phyloP scores from a whole-genome alignment of 768 basidiomycete genomes.

The Mycena rosella region DNA sequence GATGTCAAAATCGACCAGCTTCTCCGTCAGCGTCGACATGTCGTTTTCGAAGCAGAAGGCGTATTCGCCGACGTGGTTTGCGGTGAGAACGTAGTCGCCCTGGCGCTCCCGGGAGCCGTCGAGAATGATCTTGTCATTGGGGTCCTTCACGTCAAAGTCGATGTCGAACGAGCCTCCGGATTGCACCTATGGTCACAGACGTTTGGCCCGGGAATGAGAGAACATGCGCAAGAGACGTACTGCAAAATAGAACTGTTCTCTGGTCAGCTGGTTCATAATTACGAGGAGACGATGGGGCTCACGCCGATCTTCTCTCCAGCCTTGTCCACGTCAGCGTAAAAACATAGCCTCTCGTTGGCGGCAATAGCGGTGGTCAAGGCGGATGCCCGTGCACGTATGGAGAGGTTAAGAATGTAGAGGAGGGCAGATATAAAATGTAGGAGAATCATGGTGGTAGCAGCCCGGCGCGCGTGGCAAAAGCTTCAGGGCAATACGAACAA shows the following conservation, averaged over 20 bases:
- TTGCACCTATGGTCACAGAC: conserved; percentile 74
- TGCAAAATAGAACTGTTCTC: conserved; percentile 92
- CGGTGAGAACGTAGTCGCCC: conserved; percentile 97
- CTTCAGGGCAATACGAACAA: not conserved
- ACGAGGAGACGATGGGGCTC: conserved; percentile 45
- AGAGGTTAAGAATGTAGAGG: conserved; percentile 52
- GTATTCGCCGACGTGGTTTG: conserved; percentile 91
- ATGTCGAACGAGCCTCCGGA: conserved; percentile 97
- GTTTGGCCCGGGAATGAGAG: not conserved
- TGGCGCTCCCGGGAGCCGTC: conserved; percentile 92
- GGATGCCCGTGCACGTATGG: conserved; percentile 58
- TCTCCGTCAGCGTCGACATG: conserved; percentile 94
- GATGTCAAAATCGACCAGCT: conserved; percentile 95
- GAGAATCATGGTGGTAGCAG: conserved; percentile 42
- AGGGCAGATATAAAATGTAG: conserved; percentile 48
- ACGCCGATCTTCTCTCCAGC: conserved; percentile 92
- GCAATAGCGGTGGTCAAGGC: conserved; percentile 85
- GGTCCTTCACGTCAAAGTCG: conserved; percentile 94
- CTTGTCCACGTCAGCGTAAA: conserved; percentile 97
- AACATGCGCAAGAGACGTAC: conserved; percentile 59
- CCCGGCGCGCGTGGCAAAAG: not conserved
- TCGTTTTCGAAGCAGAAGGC: conserved; percentile 99
- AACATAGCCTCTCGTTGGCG: conserved; percentile 89
- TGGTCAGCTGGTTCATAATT: conserved; percentile 29
- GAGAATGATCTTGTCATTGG: conserved; percentile 87